Conservation (phyloP, 352 stramenopile genomes). For the Phytopythium mirpurense region DNA sequence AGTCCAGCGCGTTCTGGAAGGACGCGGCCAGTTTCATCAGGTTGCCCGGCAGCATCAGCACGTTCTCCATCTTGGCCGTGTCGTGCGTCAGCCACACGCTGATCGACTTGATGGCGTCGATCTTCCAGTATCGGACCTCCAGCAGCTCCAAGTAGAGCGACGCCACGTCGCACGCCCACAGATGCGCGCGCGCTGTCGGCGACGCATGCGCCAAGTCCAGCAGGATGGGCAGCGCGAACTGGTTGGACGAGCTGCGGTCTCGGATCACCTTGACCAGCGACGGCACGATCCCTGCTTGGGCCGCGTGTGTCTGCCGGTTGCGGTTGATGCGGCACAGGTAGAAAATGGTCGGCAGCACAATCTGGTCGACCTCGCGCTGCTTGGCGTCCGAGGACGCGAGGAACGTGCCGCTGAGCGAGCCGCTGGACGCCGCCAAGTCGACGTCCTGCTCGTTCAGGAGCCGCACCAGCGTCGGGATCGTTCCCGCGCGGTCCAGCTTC, state of each 20-base stretch:
- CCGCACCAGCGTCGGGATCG: slow-evolving; percentile 80
- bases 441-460: slow-evolving; percentile 58
- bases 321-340: slow-evolving; percentile 92
- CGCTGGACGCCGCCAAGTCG: background rate
- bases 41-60: slow-evolving; percentile 58
- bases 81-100: slow-evolving; percentile 83
- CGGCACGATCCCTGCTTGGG: slow-evolving; percentile 87
- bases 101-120: slow-evolving; percentile 86
- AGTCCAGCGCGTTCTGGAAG: slow-evolving; percentile 62
- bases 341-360: slow-evolving; percentile 90
- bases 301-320: slow-evolving; percentile 86
- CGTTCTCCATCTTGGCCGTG: slow-evolving; percentile 79
- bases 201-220: slow-evolving; percentile 91
- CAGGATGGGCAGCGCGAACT: slow-evolving; percentile 90
- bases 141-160: slow-evolving; percentile 86
- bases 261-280: slow-evolving; percentile 84
- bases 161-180: slow-evolving; percentile 82
- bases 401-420: slow-evolving; percentile 3
- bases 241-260: slow-evolving; percentile 84
- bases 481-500: slow-evolving; percentile 83
- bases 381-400: slow-evolving; percentile 24
- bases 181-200: slow-evolving; percentile 64
- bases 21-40: slow-evolving; percentile 67
- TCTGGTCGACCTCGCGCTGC: slow-evolving; percentile 86
- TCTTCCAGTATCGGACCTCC: slow-evolving; percentile 88